Conservation (phyloP, 768 basidiomycete species). For the Panaeolus cyanescens region DNA sequence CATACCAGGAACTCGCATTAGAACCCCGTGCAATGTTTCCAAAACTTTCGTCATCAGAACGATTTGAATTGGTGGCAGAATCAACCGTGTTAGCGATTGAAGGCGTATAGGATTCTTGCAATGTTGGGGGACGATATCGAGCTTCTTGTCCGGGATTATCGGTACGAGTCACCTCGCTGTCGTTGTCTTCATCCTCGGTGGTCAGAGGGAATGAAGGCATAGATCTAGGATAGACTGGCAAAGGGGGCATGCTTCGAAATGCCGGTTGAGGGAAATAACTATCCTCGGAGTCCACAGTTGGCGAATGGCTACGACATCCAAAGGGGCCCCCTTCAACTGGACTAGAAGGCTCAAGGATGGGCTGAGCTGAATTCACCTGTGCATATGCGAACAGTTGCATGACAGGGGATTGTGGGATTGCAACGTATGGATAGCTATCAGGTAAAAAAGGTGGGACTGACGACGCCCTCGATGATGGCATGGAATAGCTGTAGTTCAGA, state of each 20-base stretch:
- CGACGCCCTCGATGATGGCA: neutral
- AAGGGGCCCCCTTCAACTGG: neutral
- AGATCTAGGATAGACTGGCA: neutral
- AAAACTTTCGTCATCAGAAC: conserved; percentile 1
- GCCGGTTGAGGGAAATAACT: neutral
- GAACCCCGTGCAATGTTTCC: neutral
- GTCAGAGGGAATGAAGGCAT: neutral
- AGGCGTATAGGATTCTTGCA: neutral
- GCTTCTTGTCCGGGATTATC: neutral
- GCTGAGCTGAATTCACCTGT: neutral
- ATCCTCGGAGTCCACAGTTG: neutral
- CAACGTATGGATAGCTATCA: neutral
- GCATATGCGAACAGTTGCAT: neutral
- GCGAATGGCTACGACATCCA: neutral
- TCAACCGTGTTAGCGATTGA: neutral
- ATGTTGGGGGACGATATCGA: neutral
- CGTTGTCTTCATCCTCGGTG: neutral
- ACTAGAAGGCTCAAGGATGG: neutral
- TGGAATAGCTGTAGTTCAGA: neutral
- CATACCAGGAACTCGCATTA: neutral
- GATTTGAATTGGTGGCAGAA: neutral
- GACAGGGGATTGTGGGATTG: neutral
- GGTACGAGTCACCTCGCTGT: neutral
- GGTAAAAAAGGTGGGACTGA: neutral
- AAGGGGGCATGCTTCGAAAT: neutral